Conservation (phyloP, 1,284 basidiomycete genomes). For the Ganoderma multipileum region DNA sequence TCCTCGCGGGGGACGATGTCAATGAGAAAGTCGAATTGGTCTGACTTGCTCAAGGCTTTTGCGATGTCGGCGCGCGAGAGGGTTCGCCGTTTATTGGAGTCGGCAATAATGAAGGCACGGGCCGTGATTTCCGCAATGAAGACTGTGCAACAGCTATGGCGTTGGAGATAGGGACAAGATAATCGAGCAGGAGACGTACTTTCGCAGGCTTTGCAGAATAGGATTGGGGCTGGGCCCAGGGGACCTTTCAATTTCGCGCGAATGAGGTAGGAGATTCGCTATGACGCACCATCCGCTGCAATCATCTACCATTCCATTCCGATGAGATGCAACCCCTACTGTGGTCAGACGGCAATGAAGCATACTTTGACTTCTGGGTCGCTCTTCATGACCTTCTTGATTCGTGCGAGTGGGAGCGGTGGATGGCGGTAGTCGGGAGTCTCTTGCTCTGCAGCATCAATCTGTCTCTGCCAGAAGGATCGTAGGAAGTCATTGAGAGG, state of each 20-base stretch:
- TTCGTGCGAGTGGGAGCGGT: constrained; percentile 87
- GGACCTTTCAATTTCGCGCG: constrained; percentile 18
- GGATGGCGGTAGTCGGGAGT: constrained; percentile 87
- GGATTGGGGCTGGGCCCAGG: constrained; percentile 73
- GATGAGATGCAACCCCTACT: not conserved
- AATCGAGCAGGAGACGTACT: constrained; percentile 60
- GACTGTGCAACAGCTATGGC: constrained; percentile 54
- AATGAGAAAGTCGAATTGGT: constrained; percentile 93
- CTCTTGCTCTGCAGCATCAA: constrained; percentile 81
- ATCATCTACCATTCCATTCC: constrained; percentile 79
- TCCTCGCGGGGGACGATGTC: constrained; percentile 92
- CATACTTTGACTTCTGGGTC: constrained; percentile 94
- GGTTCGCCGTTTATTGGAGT: constrained; percentile 91
- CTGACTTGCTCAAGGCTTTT: constrained; percentile 87
- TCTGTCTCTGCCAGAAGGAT: constrained; percentile 85
- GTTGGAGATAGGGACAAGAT: constrained; percentile 10
- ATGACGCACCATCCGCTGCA: constrained; percentile 81
- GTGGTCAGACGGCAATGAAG: constrained; percentile 16
- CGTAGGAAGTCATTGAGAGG: constrained; percentile 79
- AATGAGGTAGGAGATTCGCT: constrained; percentile 1
- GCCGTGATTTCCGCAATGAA: constrained; percentile 96
- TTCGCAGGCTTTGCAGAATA: constrained; percentile 97
- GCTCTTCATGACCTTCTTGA: constrained; percentile 99
- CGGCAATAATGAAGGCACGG: constrained; percentile 92
- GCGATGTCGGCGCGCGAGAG: constrained; percentile 91